These are phyloP conservation scores for Sporothrix euskadiensis DNA, from an alignment of 2,329 filamentous ascomycete genomes.

Conservation along the genomic window DNA sequence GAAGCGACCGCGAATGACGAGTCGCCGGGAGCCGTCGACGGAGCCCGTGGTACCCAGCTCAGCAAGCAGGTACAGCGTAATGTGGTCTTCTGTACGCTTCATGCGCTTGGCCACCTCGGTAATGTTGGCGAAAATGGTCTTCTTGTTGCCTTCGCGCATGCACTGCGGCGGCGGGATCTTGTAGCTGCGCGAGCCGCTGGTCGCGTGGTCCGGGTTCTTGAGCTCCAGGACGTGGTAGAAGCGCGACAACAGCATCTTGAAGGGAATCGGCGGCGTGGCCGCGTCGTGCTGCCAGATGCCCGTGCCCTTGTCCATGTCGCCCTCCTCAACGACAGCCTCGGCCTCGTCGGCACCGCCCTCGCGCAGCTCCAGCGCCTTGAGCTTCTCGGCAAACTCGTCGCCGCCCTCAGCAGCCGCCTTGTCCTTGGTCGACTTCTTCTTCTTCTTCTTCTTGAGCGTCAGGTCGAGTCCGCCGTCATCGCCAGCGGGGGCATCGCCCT, in stretches of 20 bases:
- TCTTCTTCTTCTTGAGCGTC: constrained; percentile 76
- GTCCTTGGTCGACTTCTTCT: constrained; percentile 62
- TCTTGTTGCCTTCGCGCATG: constrained; percentile 99
- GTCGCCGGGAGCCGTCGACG: constrained; percentile 85
- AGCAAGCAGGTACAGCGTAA: constrained; percentile 94
- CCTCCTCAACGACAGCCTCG: constrained; percentile 62
- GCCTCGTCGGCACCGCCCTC: constrained; percentile 61
- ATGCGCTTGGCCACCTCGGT: constrained; percentile 98
- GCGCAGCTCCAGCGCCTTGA: constrained; percentile 63
- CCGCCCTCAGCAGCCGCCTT: constrained; percentile 47
- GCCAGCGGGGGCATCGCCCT: constrained; percentile 52
- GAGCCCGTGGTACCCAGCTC: constrained; percentile 97
- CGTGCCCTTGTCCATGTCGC: constrained; percentile 83
- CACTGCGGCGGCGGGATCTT: constrained; percentile 99
- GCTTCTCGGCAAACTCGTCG: constrained; percentile 61
- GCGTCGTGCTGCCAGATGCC: constrained; percentile 87
- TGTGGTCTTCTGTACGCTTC: constrained; percentile 98
- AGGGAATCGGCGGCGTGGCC: constrained; percentile 72
- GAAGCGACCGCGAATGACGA: constrained; percentile 96
- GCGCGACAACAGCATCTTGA: constrained; percentile 79
- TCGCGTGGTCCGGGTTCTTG: constrained; percentile 94
- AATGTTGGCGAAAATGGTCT: constrained; percentile 99
- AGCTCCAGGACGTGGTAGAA: constrained; percentile 95
- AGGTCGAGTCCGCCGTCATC: constrained; percentile 60
- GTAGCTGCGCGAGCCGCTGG: constrained; percentile 88